Conservation (phyloP, 441 rosid genomes). For the Erysimum cheiri region DNA sequence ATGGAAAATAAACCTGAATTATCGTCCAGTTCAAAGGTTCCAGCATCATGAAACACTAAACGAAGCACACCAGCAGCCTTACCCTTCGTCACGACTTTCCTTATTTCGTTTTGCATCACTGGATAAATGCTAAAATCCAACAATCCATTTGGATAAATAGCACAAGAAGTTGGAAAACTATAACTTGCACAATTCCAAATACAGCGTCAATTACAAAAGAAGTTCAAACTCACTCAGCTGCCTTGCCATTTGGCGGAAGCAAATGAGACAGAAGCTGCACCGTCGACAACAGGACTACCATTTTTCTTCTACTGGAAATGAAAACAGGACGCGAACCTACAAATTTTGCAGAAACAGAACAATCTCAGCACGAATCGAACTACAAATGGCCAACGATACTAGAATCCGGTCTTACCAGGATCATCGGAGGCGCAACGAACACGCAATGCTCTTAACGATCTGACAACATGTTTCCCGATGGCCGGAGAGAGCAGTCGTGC, state of each 20-base stretch:
- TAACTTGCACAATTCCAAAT: background rate
- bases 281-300: constrained; percentile 48
- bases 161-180: background rate
- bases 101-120: constrained; percentile 59
- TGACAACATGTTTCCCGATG: constrained; percentile 37
- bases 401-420: constrained; percentile 38
- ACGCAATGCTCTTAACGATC: constrained; percentile 33
- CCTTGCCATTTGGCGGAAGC: constrained; percentile 48
- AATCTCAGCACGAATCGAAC: background rate
- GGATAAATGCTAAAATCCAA: constrained; percentile 41
- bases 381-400: background rate
- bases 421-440: constrained; percentile 31
- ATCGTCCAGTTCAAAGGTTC: constrained; percentile 69
- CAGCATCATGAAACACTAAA: constrained; percentile 95
- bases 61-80: constrained; percentile 97
- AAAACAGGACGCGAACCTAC: constrained; percentile 41
- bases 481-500: constrained; percentile 38
- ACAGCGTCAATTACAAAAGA: background rate
- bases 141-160: constrained; percentile 35
- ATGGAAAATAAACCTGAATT: constrained; percentile 54
- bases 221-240: constrained; percentile 56
- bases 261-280: constrained; percentile 55
- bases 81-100: constrained; percentile 76
- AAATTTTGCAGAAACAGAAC: constrained; percentile 8
- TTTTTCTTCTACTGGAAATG: constrained; percentile 51